Percentiles rank a stretch among this genome's conserved stretches.
These are phyloP conservation scores for Mallotus nudiflorus DNA, from an alignment of 345 rosid genomes.

Conservation along the genomic window DNA sequence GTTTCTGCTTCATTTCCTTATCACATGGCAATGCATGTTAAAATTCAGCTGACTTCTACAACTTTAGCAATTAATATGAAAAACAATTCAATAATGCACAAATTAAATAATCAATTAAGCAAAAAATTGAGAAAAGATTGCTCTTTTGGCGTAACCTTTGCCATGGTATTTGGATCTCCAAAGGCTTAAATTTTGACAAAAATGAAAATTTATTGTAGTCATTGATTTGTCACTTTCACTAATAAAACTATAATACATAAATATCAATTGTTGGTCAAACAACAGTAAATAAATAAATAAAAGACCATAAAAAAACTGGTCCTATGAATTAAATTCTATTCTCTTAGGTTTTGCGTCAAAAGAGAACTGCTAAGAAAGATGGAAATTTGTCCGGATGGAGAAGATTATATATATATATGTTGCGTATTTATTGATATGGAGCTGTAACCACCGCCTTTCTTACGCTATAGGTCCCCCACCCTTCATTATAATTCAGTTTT, in stretches of 20 bases:
- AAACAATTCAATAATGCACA: too few relatives aligned
- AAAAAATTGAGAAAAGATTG: not conserved
- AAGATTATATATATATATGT: too few relatives aligned
- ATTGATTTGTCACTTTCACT: slow-evolving; percentile 39
- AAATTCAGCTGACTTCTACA: not conserved
- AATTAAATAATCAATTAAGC: too few relatives aligned
- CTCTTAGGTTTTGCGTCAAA: slow-evolving; percentile 3
- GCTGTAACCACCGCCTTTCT: too few relatives aligned
- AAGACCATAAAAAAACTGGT: not conserved
- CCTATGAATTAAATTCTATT: not conserved
- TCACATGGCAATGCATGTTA: not conserved
- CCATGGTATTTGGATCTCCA: slow-evolving; percentile 9
- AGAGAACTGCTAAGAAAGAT: not conserved
- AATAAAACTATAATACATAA: not conserved
- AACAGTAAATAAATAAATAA: not conserved
- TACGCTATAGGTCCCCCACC: too few relatives aligned
- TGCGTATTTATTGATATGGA: too few relatives aligned
- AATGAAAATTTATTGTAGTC: slow-evolving; percentile 11
- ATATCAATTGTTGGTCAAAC: not conserved
- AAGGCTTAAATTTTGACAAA: slow-evolving; percentile 11
- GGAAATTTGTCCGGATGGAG: not conserved
- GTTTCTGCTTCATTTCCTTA: not conserved
- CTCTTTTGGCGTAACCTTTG: not conserved
- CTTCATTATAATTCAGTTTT: too few relatives aligned
- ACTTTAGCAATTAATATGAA: not conserved